phyloP scores from a whole-genome alignment of 129 eudicot species.

The Chrysanthemum makinoi region DNA sequence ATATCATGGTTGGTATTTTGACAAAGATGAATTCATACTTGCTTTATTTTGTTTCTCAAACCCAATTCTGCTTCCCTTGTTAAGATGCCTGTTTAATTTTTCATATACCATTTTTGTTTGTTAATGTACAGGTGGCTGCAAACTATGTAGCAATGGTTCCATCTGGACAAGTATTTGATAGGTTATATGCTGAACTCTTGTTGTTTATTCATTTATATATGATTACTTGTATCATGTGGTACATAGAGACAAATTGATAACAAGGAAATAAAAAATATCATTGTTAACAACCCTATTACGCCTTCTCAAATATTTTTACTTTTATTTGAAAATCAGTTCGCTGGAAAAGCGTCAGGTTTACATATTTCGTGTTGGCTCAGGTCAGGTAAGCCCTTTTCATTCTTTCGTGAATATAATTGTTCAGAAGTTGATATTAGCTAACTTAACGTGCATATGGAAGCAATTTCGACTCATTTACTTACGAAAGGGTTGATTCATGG shows the following conservation, averaged over 20 bases:
- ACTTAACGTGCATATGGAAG: neutral
- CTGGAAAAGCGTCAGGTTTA: conserved; percentile 81
- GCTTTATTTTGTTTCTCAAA: neutral
- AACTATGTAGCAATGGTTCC: conserved; percentile 99
- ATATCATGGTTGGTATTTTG: neutral
- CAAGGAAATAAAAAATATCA: neutral
- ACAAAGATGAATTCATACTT: neutral
- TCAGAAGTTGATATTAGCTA: conserved; percentile 4
- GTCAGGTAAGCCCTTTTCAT: conserved; percentile 64
- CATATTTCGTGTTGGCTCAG: conserved; percentile 96
- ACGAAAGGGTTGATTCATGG: neutral
- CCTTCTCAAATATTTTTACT: neutral
- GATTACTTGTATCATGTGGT: conserved; percentile 2
- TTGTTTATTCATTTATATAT: conserved; percentile 4
- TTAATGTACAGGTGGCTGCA: conserved; percentile 79
- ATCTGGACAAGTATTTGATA: conserved; percentile 97
- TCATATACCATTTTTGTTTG: neutral
- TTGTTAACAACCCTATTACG: neutral
- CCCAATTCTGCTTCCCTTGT: too few relatives aligned
- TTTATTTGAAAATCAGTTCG: conserved; percentile 49
- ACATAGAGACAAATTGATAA: neutral
- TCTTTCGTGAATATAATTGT: conserved; percentile 3
- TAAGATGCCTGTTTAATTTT: neutral
- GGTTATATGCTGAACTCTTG: conserved; percentile 40
- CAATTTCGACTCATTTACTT: neutral